Evolutionary conservation across 352 stramenopile species (phyloP).

Genomic region (Peronospora destructor): DNA sequence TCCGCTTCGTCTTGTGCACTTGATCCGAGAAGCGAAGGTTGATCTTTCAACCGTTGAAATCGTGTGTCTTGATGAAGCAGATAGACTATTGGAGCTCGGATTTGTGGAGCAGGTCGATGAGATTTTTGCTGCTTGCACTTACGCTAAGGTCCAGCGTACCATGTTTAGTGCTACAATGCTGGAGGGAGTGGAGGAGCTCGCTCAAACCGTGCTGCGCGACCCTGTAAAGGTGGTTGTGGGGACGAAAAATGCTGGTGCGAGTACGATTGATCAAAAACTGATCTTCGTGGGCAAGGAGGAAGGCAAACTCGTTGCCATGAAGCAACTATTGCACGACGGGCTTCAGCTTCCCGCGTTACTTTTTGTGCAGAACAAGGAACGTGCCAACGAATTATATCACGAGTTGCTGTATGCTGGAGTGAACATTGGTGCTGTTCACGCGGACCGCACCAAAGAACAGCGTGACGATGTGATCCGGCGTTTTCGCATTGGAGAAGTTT

Average conservation of each 20-base stretch:
- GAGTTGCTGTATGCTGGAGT: slow-evolving; percentile 97
- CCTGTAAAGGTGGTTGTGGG: slow-evolving; percentile 94
- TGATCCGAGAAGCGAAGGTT: slow-evolving; percentile 83
- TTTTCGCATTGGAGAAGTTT: slow-evolving; percentile 95
- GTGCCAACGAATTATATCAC: slow-evolving; percentile 95
- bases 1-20: slow-evolving; percentile 90
- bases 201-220: slow-evolving; percentile 93
- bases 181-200: slow-evolving; percentile 91
- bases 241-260: slow-evolving; percentile 81
- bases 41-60: slow-evolving; percentile 86
- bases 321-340: slow-evolving; percentile 87
- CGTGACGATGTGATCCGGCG: slow-evolving; percentile 91
- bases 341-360: slow-evolving; percentile 95
- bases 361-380: slow-evolving; percentile 98
- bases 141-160: slow-evolving; percentile 84
- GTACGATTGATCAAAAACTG: slow-evolving; percentile 90
- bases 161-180: slow-evolving; percentile 99
- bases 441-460: slow-evolving; percentile 90
- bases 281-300: slow-evolving; percentile 99
- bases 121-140: slow-evolving; percentile 89
- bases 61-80: slow-evolving; percentile 97
- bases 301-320: slow-evolving; percentile 96
- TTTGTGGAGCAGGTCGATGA: slow-evolving; percentile 97
- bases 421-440: slow-evolving; percentile 97
- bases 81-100: slow-evolving; percentile 95